Evolutionary conservation across 2,329 filamentous ascomycete species (phyloP).

Genomic region (Geosmithia flava): DNA sequence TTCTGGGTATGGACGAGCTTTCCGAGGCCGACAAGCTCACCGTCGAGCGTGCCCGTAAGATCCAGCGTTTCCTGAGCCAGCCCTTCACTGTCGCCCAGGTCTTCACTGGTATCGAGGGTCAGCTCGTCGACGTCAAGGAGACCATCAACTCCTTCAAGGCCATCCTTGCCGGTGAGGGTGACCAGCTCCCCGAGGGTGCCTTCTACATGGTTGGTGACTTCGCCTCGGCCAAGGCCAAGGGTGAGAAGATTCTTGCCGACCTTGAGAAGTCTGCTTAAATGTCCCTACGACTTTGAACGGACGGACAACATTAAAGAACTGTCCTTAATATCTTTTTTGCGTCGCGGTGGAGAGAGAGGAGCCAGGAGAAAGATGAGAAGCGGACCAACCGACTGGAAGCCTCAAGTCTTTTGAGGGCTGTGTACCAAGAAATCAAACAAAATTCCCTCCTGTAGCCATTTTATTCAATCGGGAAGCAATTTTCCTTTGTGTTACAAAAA

Average conservation of each 20-base stretch:
- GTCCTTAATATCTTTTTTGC: constrained; percentile 2
- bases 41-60: constrained; percentile 99
- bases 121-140: constrained; percentile 96
- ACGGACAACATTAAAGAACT: background rate
- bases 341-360: constrained; percentile 46
- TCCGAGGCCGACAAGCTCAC: constrained; percentile 99
- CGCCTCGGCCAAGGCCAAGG: constrained; percentile 85
- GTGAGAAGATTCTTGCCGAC: constrained; percentile 99
- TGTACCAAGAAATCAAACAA: constrained; percentile 44
- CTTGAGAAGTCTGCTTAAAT: constrained; percentile 52
- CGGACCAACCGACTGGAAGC: constrained; percentile 16
- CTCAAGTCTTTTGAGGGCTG: constrained; percentile 41
- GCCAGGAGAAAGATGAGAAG: constrained; percentile 33
- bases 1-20: constrained; percentile 99
- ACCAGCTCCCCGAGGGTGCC: constrained; percentile 85
- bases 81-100: constrained; percentile 84
- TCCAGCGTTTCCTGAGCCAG: constrained; percentile 99
- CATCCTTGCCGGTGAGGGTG: constrained; percentile 89
- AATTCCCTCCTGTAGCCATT: constrained; percentile 29
- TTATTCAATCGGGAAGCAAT: constrained; percentile 4
- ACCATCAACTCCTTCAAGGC: constrained; percentile 97
- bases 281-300: constrained; percentile 7
- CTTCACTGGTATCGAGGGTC: constrained; percentile 90
- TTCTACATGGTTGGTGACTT: constrained; percentile 99
- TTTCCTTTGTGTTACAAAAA: background rate